These are phyloP conservation scores for Paraconiothyrium brasiliense DNA, from an alignment of 2,329 filamentous ascomycete genomes.

Conservation along the genomic window DNA sequence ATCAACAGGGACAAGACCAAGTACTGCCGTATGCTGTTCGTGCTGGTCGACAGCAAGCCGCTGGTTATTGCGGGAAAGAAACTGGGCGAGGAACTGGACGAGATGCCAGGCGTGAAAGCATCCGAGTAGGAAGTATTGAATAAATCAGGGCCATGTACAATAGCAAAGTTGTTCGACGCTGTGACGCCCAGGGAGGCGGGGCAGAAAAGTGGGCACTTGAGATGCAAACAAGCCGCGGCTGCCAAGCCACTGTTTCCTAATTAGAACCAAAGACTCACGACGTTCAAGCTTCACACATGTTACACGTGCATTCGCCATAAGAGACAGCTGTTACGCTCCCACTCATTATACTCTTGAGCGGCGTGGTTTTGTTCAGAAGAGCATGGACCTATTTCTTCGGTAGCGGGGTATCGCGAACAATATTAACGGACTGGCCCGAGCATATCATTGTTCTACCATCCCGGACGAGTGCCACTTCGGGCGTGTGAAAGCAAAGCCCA, in stretches of 20 bases:
- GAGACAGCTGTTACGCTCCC: not conserved
- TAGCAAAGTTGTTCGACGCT: not conserved
- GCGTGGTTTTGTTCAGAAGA: constrained; percentile 11
- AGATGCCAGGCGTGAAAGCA: constrained; percentile 48
- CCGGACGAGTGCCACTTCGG: constrained; percentile 25
- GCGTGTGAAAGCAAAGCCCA: constrained; percentile 16
- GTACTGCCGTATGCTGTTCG: constrained; percentile 50
- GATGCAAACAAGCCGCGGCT: not conserved
- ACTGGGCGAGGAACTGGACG: constrained; percentile 46
- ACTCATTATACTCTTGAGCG: not conserved
- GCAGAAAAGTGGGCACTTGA: not conserved
- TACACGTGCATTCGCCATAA: not conserved
- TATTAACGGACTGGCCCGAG: constrained; percentile 33
- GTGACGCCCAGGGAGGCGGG: not conserved
- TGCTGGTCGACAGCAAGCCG: constrained; percentile 48
- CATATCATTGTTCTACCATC: constrained; percentile 39
- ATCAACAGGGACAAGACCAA: constrained; percentile 46
- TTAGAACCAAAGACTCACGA: constrained; percentile 3
- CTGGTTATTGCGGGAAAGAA: constrained; percentile 42
- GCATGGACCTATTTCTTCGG: constrained; percentile 21
- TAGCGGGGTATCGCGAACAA: constrained; percentile 34
- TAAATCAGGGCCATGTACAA: not conserved
- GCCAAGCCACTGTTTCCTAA: constrained; percentile 10
- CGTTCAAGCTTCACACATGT: not conserved
- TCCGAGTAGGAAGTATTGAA: constrained; percentile 35